Percentiles rank a stretch among this genome's conserved stretches.
These are phyloP conservation scores for Pestalotiopsis sp. DNA, from an alignment of 2,329 filamentous ascomycete genomes.

Conservation along the genomic window DNA sequence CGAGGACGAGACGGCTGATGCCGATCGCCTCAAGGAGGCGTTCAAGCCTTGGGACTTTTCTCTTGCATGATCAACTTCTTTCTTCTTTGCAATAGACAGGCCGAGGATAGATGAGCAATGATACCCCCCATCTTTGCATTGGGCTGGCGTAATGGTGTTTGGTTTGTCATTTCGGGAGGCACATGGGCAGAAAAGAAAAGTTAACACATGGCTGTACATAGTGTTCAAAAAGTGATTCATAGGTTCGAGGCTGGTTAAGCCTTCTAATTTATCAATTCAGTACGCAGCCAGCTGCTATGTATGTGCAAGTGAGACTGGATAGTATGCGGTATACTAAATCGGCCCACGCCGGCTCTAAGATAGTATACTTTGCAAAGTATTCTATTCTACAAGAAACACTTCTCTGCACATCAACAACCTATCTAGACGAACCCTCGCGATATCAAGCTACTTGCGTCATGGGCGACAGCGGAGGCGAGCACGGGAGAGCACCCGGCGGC, in stretches of 20 bases:
- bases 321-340: too few relatives aligned
- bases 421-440: neutral
- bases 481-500: neutral
- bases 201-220: too few relatives aligned
- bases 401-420: neutral
- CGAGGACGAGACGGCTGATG: slow-evolving; percentile 79
- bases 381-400: too few relatives aligned
- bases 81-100: neutral
- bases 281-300: too few relatives aligned
- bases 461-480: neutral
- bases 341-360: too few relatives aligned
- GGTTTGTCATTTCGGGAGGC: neutral
- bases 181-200: too few relatives aligned
- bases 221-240: too few relatives aligned
- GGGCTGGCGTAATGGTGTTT: slow-evolving; percentile 7
- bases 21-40: slow-evolving; percentile 75
- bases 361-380: too few relatives aligned
- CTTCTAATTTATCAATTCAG: too few relatives aligned
- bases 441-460: neutral
- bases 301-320: too few relatives aligned
- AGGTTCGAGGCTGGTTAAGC: too few relatives aligned
- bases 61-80: slow-evolving; percentile 22
- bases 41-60: slow-evolving; percentile 92
- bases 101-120: neutral
- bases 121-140: slow-evolving; percentile 12